Conservation (phyloP, 1,284 basidiomycete species). For the Heterobasidion occidentale region DNA sequence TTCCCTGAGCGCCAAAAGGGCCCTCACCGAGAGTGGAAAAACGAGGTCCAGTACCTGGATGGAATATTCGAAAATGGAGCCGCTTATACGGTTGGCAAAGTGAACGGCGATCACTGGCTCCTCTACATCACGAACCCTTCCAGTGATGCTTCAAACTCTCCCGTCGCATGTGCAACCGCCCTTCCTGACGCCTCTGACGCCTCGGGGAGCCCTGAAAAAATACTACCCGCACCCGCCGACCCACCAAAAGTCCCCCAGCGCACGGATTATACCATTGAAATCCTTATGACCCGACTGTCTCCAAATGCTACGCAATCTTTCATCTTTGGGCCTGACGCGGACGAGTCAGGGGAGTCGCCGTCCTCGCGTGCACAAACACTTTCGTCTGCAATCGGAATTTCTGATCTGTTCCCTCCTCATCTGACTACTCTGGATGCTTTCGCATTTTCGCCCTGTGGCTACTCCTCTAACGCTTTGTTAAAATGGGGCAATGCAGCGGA, state of each 20-base stretch:
- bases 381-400: conserved; percentile 76
- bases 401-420: conserved; percentile 71
- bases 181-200: conserved; percentile 7
- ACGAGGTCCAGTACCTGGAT: conserved; percentile 91
- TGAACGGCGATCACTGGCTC: conserved; percentile 99
- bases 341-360: conserved; percentile 29
- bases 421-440: conserved; percentile 88
- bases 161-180: conserved; percentile 8
- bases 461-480: conserved; percentile 91
- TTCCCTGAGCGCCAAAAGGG: conserved; percentile 95
- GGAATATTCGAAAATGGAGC: conserved; percentile 82
- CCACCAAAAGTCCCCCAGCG: conserved; percentile 22
- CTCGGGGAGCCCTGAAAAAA: conserved; percentile 5
- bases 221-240: conserved; percentile 15
- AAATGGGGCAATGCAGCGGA: conserved; percentile 40
- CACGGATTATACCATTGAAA: conserved; percentile 91
- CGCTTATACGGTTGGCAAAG: conserved; percentile 95
- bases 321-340: conserved; percentile 42
- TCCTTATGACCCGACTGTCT: conserved; percentile 95
- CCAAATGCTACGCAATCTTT: conserved; percentile 73
- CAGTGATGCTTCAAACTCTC: conserved; percentile 26
- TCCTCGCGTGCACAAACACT: conserved; percentile 63
- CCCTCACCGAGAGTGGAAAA: conserved; percentile 92
- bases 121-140: conserved; percentile 81
- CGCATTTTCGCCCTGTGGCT: conserved; percentile 94